Evolutionary conservation across 2,329 filamentous ascomycete species (phyloP).

Genomic region (Penicillium verrucosum): DNA sequence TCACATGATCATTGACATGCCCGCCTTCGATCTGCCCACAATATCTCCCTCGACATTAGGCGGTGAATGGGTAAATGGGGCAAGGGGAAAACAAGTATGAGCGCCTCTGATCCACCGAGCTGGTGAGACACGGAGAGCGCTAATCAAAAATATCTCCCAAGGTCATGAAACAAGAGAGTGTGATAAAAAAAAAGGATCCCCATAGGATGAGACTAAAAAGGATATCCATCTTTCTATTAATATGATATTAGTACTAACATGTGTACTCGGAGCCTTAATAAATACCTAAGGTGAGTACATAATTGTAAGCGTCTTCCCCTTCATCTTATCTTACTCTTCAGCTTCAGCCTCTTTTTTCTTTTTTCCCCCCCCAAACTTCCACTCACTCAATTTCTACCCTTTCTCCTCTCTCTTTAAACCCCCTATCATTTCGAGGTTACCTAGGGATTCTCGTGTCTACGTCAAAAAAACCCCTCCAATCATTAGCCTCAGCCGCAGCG

Average conservation of each 20-base stretch:
- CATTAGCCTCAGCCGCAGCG: constrained; percentile 25
- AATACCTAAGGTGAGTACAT: constrained; percentile 4
- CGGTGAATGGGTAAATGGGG: constrained; percentile 1
- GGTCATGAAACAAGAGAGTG: neutral
- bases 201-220: constrained; percentile 8
- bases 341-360: constrained; percentile 7
- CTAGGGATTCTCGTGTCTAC: constrained; percentile 10
- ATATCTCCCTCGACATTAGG: neutral
- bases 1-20: constrained; percentile 2
- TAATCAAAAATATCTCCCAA: constrained; percentile 21
- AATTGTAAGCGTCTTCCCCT: constrained; percentile 15
- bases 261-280: constrained; percentile 14
- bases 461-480: neutral
- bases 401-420: neutral
- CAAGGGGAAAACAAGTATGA: constrained; percentile 1
- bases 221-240: constrained; percentile 1
- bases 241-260: neutral
- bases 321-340: constrained; percentile 16
- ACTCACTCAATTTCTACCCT: constrained; percentile 6
- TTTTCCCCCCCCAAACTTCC: constrained; percentile 1
- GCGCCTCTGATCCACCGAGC: constrained; percentile 5
- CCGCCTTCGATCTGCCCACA: constrained; percentile 7
- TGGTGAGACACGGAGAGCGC: constrained; percentile 18
- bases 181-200: neutral
- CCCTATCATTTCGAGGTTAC: neutral